Evolutionary conservation across 306 rosid species (phyloP).

Genomic region (Inga laurina): DNA sequence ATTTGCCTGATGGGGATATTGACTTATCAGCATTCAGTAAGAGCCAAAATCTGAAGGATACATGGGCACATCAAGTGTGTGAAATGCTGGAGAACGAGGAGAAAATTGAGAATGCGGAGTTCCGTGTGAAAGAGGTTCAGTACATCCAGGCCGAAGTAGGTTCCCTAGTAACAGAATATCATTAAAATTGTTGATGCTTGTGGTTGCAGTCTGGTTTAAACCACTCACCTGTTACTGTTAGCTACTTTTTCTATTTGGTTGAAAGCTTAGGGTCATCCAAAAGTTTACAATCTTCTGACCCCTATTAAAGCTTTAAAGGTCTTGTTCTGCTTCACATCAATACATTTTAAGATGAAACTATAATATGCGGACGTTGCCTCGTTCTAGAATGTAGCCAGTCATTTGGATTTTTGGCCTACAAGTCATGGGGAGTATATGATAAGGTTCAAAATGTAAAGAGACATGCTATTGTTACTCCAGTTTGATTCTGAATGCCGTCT

Average conservation of each 20-base stretch:
- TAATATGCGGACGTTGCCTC: slow-evolving; percentile 13
- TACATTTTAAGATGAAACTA: slow-evolving; percentile 12
- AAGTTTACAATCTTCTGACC: slow-evolving; percentile 22
- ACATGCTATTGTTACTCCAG: not conserved
- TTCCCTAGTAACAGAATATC: slow-evolving; percentile 16
- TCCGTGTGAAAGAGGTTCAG: slow-evolving; percentile 94
- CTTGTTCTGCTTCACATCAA: slow-evolving; percentile 16
- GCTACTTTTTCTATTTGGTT: slow-evolving; percentile 20
- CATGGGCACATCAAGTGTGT: slow-evolving; percentile 95
- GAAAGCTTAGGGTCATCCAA: slow-evolving; percentile 5
- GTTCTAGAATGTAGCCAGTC: not conserved
- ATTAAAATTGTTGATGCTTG: slow-evolving; percentile 24
- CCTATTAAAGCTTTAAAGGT: slow-evolving; percentile 1
- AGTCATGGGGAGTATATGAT: not conserved
- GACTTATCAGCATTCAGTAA: slow-evolving; percentile 89
- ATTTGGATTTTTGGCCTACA: not conserved
- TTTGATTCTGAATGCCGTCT: not conserved
- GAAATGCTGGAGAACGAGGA: slow-evolving; percentile 92
- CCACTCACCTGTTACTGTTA: slow-evolving; percentile 11
- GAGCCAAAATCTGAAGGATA: slow-evolving; percentile 80
- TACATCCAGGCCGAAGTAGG: slow-evolving; percentile 98
- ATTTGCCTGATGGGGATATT: slow-evolving; percentile 99
- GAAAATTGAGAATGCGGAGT: slow-evolving; percentile 89
- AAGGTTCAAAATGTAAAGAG: not conserved
- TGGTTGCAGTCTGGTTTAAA: slow-evolving; percentile 8